Conservation (phyloP, 352 stramenopile genomes). For the Phytophthora cryptogea region DNA sequence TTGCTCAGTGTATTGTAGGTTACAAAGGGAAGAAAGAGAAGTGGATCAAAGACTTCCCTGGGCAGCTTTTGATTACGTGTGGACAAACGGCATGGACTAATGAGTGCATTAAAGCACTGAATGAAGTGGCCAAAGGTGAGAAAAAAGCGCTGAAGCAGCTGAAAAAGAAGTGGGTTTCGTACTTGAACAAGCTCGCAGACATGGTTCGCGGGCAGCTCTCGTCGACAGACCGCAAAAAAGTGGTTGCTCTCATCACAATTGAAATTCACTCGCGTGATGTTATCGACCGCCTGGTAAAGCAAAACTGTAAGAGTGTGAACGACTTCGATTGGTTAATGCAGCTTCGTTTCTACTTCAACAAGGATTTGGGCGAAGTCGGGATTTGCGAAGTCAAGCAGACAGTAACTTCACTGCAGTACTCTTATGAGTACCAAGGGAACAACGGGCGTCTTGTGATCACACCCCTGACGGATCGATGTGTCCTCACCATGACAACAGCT, state of each 20-base stretch:
- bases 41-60: slow-evolving; percentile 94
- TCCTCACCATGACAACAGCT: slow-evolving; percentile 93
- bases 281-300: slow-evolving; percentile 94
- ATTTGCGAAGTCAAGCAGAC: slow-evolving; percentile 90
- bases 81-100: slow-evolving; percentile 93
- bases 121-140: slow-evolving; percentile 88
- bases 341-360: slow-evolving; percentile 88
- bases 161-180: slow-evolving; percentile 95
- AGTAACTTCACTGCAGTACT: slow-evolving; percentile 84
- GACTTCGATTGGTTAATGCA: slow-evolving; percentile 94
- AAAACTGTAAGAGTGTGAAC: slow-evolving; percentile 90
- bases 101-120: slow-evolving; percentile 93
- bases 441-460: slow-evolving; percentile 93
- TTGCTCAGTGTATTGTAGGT: slow-evolving; percentile 79
- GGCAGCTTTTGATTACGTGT: slow-evolving; percentile 93
- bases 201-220: slow-evolving; percentile 92
- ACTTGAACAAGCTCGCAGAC: slow-evolving; percentile 93
- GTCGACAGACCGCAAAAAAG: slow-evolving; percentile 93
- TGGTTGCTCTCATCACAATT: slow-evolving; percentile 97
- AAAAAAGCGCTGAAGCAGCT: slow-evolving; percentile 92
- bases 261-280: slow-evolving; percentile 97
- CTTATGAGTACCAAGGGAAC: slow-evolving; percentile 88
- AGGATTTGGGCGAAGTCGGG: slow-evolving; percentile 75
- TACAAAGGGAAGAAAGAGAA: slow-evolving; percentile 95
- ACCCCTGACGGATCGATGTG: slow-evolving; percentile 92